Evolutionary conservation across 345 rosid species (phyloP).

Genomic region (Schrenkiella parvula): DNA sequence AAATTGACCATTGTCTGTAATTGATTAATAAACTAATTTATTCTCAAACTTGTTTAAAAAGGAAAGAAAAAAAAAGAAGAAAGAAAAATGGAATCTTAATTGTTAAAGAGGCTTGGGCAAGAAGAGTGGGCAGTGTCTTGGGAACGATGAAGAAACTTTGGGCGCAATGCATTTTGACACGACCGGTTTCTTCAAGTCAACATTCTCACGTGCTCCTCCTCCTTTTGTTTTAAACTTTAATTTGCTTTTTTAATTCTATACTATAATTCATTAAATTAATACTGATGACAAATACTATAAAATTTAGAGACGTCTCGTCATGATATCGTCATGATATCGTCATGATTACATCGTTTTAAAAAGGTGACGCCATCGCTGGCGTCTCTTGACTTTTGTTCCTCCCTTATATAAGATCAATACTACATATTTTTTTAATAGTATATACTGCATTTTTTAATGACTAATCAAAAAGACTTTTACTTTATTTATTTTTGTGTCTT

Average conservation of each 20-base stretch:
- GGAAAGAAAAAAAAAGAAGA: neutral
- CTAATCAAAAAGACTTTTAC: constrained; percentile 2
- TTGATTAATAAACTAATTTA: neutral
- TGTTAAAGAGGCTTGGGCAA: constrained; percentile 9
- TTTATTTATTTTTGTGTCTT: neutral
- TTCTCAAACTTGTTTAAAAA: too few species aligned
- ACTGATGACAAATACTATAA: neutral
- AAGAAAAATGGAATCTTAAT: neutral
- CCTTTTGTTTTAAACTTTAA: neutral
- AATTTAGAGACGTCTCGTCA: neutral
- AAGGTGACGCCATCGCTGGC: constrained; percentile 25
- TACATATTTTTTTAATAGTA: too few species aligned
- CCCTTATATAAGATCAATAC: neutral
- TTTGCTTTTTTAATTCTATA: neutral
- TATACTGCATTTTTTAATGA: neutral
- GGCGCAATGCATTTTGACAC: constrained; percentile 18
- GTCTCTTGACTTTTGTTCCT: constrained; percentile 17
- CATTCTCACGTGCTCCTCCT: constrained; percentile 24
- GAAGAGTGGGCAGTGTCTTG: constrained; percentile 22
- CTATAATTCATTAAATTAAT: neutral
- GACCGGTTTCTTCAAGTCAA: constrained; percentile 25
- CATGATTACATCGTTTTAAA: constrained; percentile 20
- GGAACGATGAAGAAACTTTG: constrained; percentile 14
- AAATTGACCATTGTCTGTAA: neutral
- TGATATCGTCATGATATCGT: constrained; percentile 26